phyloP scores from a whole-genome alignment of 345 rosid genomes.

The Leavenworthia alabamica region DNA sequence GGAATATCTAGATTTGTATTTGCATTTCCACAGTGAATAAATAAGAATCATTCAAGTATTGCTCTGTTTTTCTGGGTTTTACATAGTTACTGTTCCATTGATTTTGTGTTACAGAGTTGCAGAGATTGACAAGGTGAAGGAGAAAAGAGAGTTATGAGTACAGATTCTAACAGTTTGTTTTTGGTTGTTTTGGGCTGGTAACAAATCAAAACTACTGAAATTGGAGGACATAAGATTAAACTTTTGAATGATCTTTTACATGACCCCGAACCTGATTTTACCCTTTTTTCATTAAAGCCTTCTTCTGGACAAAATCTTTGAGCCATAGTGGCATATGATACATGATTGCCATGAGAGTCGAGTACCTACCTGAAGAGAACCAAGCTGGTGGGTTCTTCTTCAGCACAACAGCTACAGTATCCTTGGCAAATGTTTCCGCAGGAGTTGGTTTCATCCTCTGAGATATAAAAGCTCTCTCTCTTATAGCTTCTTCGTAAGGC shows the following conservation, averaged over 20 bases:
- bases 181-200: too few species aligned
- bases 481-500: slow-evolving; percentile 55
- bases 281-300: slow-evolving; percentile 41
- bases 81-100: too few species aligned
- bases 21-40: too few species aligned
- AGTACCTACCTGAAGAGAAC: slow-evolving; percentile 63
- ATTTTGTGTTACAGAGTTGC: too few species aligned
- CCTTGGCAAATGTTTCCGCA: slow-evolving; percentile 59
- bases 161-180: too few species aligned
- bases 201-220: not conserved
- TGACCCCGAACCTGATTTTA: not conserved
- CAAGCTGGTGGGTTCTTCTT: slow-evolving; percentile 70
- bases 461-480: slow-evolving; percentile 48
- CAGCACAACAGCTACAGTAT: slow-evolving; percentile 50
- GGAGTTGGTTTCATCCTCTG: slow-evolving; percentile 57
- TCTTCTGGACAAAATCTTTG: slow-evolving; percentile 48
- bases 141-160: too few species aligned
- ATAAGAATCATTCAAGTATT: too few species aligned
- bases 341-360: slow-evolving; percentile 45
- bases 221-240: not conserved
- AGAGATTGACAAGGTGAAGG: too few species aligned
- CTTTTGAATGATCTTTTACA: slow-evolving; percentile 3
- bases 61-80: too few species aligned
- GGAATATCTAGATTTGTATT: too few species aligned
- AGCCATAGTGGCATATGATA: slow-evolving; percentile 60